Percentiles rank a stretch among this genome's conserved stretches.
phyloP scores from a whole-genome alignment of 2,329 filamentous ascomycete species.

The Pseudogymnoascus sp. region DNA sequence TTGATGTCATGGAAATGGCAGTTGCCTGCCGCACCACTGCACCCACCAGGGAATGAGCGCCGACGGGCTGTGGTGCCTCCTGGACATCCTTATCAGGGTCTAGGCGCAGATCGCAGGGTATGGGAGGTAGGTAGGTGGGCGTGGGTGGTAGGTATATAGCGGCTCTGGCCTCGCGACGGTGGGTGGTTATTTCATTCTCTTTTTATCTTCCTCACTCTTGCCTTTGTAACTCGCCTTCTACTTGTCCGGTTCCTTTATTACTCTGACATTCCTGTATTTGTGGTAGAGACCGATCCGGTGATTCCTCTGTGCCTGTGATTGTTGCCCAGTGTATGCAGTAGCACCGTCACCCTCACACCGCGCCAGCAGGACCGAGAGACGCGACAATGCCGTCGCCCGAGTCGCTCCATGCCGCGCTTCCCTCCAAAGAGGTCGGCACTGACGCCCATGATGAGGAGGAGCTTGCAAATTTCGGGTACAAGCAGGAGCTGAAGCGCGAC shows the following conservation, averaged over 20 bases:
- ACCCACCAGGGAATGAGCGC: background rate
- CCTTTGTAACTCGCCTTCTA: background rate
- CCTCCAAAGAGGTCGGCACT: background rate
- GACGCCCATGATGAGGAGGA: constrained; percentile 40
- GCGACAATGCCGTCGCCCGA: background rate
- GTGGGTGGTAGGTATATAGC: background rate
- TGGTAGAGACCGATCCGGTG: background rate
- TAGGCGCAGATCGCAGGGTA: background rate
- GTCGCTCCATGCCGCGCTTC: background rate
- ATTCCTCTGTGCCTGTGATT: background rate
- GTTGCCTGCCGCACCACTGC: background rate
- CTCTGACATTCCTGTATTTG: background rate
- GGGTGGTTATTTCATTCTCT: background rate
- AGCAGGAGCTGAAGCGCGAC: constrained; percentile 51
- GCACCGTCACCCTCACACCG: background rate
- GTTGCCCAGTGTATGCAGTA: background rate
- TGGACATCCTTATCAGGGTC: background rate
- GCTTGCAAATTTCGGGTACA: constrained; percentile 52
- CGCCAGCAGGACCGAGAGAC: background rate
- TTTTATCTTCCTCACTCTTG: background rate
- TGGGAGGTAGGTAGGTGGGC: background rate
- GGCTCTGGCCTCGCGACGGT: background rate
- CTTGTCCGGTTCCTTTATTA: background rate
- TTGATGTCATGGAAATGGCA: background rate
- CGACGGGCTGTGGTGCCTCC: background rate